phyloP scores from a whole-genome alignment of 2,329 filamentous ascomycete species.

The Sclerotiophoma versabilis region DNA sequence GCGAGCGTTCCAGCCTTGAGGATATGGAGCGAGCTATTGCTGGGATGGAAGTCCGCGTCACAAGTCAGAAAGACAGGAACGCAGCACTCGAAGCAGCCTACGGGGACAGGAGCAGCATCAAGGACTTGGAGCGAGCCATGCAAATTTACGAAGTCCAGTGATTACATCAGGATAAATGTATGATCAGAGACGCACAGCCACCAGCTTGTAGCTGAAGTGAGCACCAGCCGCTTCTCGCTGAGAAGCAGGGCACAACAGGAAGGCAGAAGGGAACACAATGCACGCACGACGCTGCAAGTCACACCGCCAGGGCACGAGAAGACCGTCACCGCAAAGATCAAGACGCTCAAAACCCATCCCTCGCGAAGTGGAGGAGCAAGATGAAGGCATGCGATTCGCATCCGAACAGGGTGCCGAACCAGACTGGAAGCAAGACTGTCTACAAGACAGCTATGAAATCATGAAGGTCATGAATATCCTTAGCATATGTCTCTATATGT shows the following conservation, averaged over 20 bases:
- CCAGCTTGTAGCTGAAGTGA: conserved; percentile 17
- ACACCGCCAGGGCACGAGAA: conserved; percentile 19
- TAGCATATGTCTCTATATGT: conserved; percentile 2
- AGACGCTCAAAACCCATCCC: conserved; percentile 6
- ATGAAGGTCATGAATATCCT: conserved; percentile 1
- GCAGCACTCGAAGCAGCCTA: conserved; percentile 56
- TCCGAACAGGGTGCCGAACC: neutral
- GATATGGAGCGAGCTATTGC: conserved; percentile 44
- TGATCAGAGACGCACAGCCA: conserved; percentile 1
- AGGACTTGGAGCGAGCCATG: conserved; percentile 55
- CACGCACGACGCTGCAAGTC: conserved; percentile 21
- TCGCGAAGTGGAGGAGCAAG: conserved; percentile 19
- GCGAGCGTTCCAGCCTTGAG: conserved; percentile 41
- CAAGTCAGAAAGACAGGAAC: conserved; percentile 45
- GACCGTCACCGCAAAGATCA: neutral
- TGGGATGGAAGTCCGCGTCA: conserved; percentile 37
- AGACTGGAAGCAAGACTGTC: conserved; percentile 2
- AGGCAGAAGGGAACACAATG: conserved; percentile 6
- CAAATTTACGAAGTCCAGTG: conserved; percentile 54
- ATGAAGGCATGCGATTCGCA: conserved; percentile 7
- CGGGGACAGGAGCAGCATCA: conserved; percentile 53
- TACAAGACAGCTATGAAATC: conserved; percentile 12
- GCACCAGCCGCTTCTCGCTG: neutral
- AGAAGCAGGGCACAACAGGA: neutral
- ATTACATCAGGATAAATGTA: conserved; percentile 11